Evolutionary conservation across 495 filamentous ascomycete species (phyloP).

Genomic region (Aspergillus sclerotiicarbonarius): DNA sequence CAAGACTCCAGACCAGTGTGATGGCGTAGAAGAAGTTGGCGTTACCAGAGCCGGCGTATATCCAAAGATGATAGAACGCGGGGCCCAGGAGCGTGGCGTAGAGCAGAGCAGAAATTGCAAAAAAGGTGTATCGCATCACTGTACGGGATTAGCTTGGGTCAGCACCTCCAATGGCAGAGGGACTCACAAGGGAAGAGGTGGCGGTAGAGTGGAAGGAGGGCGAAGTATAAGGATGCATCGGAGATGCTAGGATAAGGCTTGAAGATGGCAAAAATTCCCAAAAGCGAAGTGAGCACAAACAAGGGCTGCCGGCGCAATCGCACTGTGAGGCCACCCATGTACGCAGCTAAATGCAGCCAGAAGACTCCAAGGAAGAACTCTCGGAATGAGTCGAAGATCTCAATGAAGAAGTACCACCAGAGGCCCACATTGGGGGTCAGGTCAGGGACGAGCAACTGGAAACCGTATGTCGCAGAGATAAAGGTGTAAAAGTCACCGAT

Average conservation of each 20-base stretch:
- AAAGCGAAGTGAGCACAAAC: conserved; percentile 74
- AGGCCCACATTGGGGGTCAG: conserved; percentile 92
- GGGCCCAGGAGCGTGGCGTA: conserved; percentile 89
- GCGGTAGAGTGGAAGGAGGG: conserved; percentile 78
- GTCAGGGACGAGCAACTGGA: conserved; percentile 87
- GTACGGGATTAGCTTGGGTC: conserved; percentile 16
- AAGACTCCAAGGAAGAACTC: conserved; percentile 97
- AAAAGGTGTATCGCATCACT: conserved; percentile 94
- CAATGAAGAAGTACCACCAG: conserved; percentile 99
- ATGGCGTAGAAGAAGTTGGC: conserved; percentile 99
- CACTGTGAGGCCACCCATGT: conserved; percentile 79
- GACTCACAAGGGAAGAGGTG: conserved; percentile 89
- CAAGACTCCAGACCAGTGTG: conserved; percentile 94
- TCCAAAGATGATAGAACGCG: conserved; percentile 96
- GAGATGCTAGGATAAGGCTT: conserved; percentile 94
- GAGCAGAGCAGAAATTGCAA: conserved; percentile 73
- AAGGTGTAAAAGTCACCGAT: conserved; percentile 83
- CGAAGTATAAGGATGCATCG: conserved; percentile 80
- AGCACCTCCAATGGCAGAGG: background rate
- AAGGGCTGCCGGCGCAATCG: conserved; percentile 80
- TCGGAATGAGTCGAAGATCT: conserved; percentile 98
- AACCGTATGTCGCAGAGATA: conserved; percentile 82
- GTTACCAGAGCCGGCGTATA: conserved; percentile 96
- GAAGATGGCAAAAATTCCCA: conserved; percentile 89
- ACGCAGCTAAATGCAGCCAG: conserved; percentile 89